These are phyloP conservation scores for Elymus sibiricus DNA, from an alignment of 176 grass and related monocot species.

Conservation along the genomic window DNA sequence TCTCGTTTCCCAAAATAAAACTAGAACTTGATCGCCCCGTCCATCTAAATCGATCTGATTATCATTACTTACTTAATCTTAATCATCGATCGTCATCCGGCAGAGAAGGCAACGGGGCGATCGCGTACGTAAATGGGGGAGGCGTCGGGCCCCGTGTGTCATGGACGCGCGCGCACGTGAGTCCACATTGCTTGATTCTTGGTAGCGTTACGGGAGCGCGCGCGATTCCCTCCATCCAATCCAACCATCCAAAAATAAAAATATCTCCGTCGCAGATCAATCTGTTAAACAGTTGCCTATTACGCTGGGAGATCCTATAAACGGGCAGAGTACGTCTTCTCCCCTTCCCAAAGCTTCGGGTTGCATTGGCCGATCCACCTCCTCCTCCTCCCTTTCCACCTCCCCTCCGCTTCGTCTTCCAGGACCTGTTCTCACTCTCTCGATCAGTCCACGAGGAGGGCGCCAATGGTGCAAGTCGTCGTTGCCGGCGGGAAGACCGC, in stretches of 20 bases:
- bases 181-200: not conserved
- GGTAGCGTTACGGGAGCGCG: not conserved
- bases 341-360: not conserved
- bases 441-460: not conserved
- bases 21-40: not conserved
- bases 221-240: not conserved
- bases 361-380: not conserved
- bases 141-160: not conserved
- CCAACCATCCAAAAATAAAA: not conserved
- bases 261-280: not conserved
- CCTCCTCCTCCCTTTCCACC: not conserved
- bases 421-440: not conserved
- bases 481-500: not conserved
- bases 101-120: not conserved
- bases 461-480: not conserved
- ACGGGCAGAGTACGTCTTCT: not conserved
- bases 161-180: not conserved
- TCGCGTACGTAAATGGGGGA: not conserved
- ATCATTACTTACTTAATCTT: too few relatives aligned
- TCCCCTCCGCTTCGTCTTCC: not conserved
- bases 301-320: not conserved
- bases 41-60: too few relatives aligned
- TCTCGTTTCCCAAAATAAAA: not conserved
- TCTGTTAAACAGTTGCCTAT: not conserved
- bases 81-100: too few relatives aligned